Base-by-base conservation (phyloP, 2,329 filamentous ascomycete species). In the Knoxdaviesia proteae region DNA sequence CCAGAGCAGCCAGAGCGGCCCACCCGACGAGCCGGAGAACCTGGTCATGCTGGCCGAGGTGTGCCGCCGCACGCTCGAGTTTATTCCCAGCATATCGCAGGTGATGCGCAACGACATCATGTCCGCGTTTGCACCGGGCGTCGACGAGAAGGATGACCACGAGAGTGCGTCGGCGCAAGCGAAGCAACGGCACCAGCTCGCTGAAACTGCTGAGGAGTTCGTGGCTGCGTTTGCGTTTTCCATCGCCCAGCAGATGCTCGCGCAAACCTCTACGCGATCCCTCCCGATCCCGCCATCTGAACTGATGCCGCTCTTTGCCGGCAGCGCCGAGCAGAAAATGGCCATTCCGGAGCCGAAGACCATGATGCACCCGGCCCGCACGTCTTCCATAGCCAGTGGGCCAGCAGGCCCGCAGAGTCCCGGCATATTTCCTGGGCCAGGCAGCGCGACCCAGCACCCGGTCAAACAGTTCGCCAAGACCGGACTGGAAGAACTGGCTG, bases 21-120 rank as follows among this genome's bases (percentile, higher is more conserved):
- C 32, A 9, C 30, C 32, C 10, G 71, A 76, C 37, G 78, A 81
- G 47, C 56, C 68, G 1, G 84, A 93, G 56, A 80, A 93, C 51
- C 60, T 94, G 30, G 63, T 71, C 7, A 74, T 86, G 47, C 68
- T 94, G n/a, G 80, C 84, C 1, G 86, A 96, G 53, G 74, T 94
- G 32, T 93, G 86, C 54, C 76, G 77, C 47, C 72, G 87, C 45
- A 78, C 84, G 2, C 68, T 90, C 7, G 78, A 83, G 47, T 96
- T 94, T 51, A 80, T 96, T 35, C 80, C 83, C 1, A 73, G 79
- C 36, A 77, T 84, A 35, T 81, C 84, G 3, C 74, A 82, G 42
- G 74, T 86, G 29, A 76, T 96, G 61, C 74, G 86, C 42, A 70
- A 74, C 43, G 90, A 96, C 53, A 64, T 96, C 3, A 61, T 74